Percentiles rank a stretch among this genome's conserved stretches.
Evolutionary conservation across 2,329 filamentous ascomycete genomes (phyloP).

Genomic region (Graphilbum ipis-grandicollis): DNA sequence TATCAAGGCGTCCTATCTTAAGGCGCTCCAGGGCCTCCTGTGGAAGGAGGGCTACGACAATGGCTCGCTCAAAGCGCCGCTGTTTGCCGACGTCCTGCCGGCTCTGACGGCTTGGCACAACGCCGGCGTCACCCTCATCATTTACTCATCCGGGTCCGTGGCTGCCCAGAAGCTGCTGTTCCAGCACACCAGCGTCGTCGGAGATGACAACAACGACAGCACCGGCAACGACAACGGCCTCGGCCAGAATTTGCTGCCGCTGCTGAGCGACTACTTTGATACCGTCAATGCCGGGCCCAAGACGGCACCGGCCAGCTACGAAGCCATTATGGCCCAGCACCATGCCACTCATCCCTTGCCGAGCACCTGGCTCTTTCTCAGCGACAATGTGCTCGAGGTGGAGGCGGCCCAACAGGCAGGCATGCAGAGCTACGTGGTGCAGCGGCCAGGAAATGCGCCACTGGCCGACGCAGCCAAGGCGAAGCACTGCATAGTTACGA

Average conservation of each 20-base stretch:
- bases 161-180: conserved; percentile 70
- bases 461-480: conserved; percentile 26
- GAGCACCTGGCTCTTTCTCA: conserved; percentile 55
- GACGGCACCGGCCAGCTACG: conserved; percentile 48
- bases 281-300: conserved; percentile 68
- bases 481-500: conserved; percentile 13
- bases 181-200: conserved; percentile 37
- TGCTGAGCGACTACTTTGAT: conserved; percentile 56
- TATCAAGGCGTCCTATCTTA: conserved; percentile 60
- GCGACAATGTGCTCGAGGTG: conserved; percentile 60
- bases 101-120: conserved; percentile 41
- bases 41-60: conserved; percentile 59
- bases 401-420: conserved; percentile 42
- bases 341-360: conserved; percentile 25
- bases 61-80: conserved; percentile 51
- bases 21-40: conserved; percentile 62
- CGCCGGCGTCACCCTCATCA: conserved; percentile 42
- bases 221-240: conserved; percentile 18
- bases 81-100: conserved; percentile 59
- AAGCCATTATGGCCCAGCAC: conserved; percentile 28
- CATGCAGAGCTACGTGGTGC: conserved; percentile 44
- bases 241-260: conserved; percentile 34
- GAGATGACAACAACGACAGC: not conserved
- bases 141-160: conserved; percentile 71
- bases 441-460: conserved; percentile 53